Evolutionary conservation across 176 grass and related monocot genomes (phyloP), one percentile per base, ranked within the genome.

Genomic region (Calamus simplicifolius): DNA sequence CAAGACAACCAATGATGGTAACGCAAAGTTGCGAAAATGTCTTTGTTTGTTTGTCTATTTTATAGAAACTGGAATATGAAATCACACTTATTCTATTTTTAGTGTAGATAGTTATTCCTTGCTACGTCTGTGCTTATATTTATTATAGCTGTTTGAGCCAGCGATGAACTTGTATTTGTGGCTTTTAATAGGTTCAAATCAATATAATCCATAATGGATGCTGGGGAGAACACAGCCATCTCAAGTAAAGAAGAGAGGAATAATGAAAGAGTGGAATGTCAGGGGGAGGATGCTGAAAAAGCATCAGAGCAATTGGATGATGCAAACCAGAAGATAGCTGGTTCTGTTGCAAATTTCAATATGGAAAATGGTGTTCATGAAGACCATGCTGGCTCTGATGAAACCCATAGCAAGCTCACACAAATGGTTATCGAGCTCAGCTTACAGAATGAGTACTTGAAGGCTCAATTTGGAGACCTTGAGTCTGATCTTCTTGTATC

Each of bases 391-490:
- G 72, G 54, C 54, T 18, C n/a, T 27, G 80, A 65, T 59, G 72
- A 51, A 27, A 65, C 57, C 26, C 26, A 63, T 58, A 79, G 80
- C 52, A 77, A 90, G 58, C 71, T 84, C 8, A 51, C 67, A 58
- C 72, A 69, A 73, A 57, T 69, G 72, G 56, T 85, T 59, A 68
- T 82, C 19, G 87, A 85, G 72, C 82, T 85, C 16, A 69, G 79
- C 27, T 54, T 82, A 54, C 79, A 85, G 69, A 92, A 82, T 60
- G 84, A 81, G 53, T 74, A 85, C 52, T 59, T 84, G 17, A 87
- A 67, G 63, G 85, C 76, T 57, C 84, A 92, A 64, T 63, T 87
- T 64, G 48, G 69, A 57, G 76, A 62, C 25, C 19, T 52, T 15
- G 67, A 31, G 58, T 53, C 56, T 43, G 72, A 75, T 50, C n/a